These are phyloP conservation scores for Pythium periplocum DNA, from an alignment of 352 stramenopile genomes.

Conservation along the genomic window DNA sequence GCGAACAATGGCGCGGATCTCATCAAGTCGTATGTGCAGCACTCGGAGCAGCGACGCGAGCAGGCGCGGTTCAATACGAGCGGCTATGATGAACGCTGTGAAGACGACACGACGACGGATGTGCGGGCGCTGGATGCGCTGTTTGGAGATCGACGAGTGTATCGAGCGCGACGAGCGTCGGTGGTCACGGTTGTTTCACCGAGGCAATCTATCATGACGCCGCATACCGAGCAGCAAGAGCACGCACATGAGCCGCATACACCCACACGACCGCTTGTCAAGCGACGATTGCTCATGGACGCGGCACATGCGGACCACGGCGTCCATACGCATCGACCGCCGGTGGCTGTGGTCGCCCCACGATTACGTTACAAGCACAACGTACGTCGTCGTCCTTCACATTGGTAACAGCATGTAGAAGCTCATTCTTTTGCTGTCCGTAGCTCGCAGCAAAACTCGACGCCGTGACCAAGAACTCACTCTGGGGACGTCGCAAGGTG, in stretches of 20 bases:
- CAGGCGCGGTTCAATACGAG: slow-evolving; percentile 17
- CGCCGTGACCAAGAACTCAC: slow-evolving; percentile 44
- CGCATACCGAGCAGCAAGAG: too few species aligned
- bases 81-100: not conserved
- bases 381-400: not conserved
- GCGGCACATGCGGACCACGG: not conserved
- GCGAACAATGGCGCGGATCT: slow-evolving; percentile 18
- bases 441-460: slow-evolving; percentile 60
- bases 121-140: slow-evolving; percentile 19
- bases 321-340: slow-evolving; percentile 6
- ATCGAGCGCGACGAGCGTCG: slow-evolving; percentile 25
- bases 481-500: slow-evolving; percentile 52
- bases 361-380: slow-evolving; percentile 16
- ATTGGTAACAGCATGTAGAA: too few species aligned
- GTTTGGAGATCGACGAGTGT: slow-evolving; percentile 22
- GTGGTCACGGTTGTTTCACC: slow-evolving; percentile 8
- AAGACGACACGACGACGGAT: slow-evolving; percentile 4
- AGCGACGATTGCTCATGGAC: not conserved
- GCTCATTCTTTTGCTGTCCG: not conserved
- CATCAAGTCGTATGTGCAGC: slow-evolving; percentile 20
- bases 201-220: too few species aligned
- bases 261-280: slow-evolving; percentile 1
- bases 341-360: slow-evolving; percentile 4
- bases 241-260: too few species aligned
- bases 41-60: slow-evolving; percentile 22